These are phyloP conservation scores for Fulvia fulva DNA, from an alignment of 2,329 filamentous ascomycete species.

Conservation along the genomic window DNA sequence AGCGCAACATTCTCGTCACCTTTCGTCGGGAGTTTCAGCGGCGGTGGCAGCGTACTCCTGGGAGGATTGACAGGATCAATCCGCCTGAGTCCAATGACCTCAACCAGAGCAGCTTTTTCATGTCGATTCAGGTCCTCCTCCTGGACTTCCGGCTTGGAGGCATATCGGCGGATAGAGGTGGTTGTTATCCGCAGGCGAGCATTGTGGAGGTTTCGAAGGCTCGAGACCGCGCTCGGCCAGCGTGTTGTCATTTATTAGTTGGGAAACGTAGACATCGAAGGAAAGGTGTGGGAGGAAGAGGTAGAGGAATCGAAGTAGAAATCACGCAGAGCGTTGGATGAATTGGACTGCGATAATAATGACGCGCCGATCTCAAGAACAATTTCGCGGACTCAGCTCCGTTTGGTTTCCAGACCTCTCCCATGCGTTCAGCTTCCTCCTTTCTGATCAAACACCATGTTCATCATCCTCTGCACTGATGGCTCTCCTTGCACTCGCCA, in stretches of 20 bases:
- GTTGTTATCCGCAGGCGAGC: slow-evolving; percentile 6
- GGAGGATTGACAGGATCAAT: slow-evolving; percentile 68
- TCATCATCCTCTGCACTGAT: background rate
- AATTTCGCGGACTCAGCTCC: background rate
- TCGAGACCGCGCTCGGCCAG: slow-evolving; percentile 30
- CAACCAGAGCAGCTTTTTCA: slow-evolving; percentile 20
- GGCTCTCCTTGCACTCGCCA: background rate
- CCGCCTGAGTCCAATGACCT: slow-evolving; percentile 9
- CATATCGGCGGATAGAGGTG: slow-evolving; percentile 2
- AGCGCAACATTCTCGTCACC: slow-evolving; percentile 44
- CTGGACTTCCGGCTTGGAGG: slow-evolving; percentile 1
- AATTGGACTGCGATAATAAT: background rate
- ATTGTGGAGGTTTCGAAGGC: slow-evolving; percentile 14
- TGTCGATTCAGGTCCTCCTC: slow-evolving; percentile 11
- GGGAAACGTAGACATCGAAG: background rate
- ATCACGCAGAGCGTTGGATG: background rate
- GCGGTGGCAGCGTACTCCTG: slow-evolving; percentile 65
- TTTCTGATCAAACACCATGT: background rate
- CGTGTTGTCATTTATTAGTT: slow-evolving; percentile 36
- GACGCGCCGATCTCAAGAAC: background rate
- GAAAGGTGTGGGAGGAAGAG: background rate
- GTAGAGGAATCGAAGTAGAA: background rate
- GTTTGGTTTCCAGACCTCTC: background rate
- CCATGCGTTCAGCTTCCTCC: background rate
- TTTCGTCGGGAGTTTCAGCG: slow-evolving; percentile 60